Base-by-base conservation (phyloP, 2,329 filamentous ascomycete genomes). In the Paecilomyces fulvus region DNA sequence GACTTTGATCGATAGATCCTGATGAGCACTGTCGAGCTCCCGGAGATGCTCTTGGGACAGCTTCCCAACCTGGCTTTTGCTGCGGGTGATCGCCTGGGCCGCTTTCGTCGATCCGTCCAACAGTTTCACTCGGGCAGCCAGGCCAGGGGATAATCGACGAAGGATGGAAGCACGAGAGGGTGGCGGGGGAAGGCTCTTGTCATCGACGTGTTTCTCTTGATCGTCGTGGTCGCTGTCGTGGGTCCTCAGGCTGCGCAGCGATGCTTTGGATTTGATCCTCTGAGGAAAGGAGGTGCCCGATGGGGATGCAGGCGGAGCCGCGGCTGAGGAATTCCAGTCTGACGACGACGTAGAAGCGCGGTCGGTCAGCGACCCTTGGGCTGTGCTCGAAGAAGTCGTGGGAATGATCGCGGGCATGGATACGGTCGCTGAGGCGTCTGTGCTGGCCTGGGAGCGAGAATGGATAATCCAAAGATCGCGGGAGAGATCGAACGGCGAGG, bases 61-160 rank as follows among this genome's bases (percentile, higher is more conserved):
- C 54, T 70, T 70, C 60, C 73, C 73, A 52, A 75, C 65, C 8
- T 61, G 59, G 52, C 64, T 66, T 28, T 61, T 53, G 57, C 59
- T 65, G 33, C 66, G 68, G 43, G 57, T 58, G 8, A 59, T 60
- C 33, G 55, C 58, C 14, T 61, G 56, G 31, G 56, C 49, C 10
- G 31, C 58, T 55, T 70, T 72, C 54, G 61, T 65, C 54, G 65
- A 71, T 30, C 72, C 66, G 66, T 75, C 73, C 21, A 76, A 63
- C 28, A 72, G 58, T 58, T 74, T 76, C 54, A 76, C 72, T 51
- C 73, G 71, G 51, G 73, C 73, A 9, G 73, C 73, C 10, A 76
- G 64, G 20, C 71, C 72, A 51, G 73, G 73, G 46, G 73, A 76
- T 49, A 76, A 62, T 17, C 73, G 72, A 57, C 73, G 73, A 52